Base-by-base conservation (phyloP, 2,329 filamentous ascomycete genomes). In the Ophiocordyceps sinensis region DNA sequence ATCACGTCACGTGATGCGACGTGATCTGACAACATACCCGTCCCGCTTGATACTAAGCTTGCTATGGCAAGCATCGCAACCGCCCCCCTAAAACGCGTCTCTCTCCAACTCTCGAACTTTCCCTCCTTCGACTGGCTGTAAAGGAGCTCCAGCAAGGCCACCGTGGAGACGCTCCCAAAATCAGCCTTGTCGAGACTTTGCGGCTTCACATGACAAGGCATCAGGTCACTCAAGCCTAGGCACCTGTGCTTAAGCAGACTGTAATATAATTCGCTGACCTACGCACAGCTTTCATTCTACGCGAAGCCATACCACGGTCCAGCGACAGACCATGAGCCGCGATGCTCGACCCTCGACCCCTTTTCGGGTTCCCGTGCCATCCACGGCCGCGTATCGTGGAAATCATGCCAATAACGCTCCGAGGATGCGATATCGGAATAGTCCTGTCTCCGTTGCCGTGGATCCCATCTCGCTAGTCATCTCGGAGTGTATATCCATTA, bases 401-500 rank as follows among this genome's bases (percentile, higher is more conserved):
- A 31, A 10, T 6, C 41, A 29, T 5, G 28, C 48, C 42, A 47
- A 41, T 39, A 58, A 63, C 28, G 49, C 55, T 26, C 67, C 61
- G 46, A 62, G 71, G 47, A 74, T 75, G 65, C 69, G 74, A 50
- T 77, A 77, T 52, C 66, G 73, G 52, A 76, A 68, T 52, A 70
- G 73, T 15, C 73, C 73, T 7, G 71, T 88, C 28, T 77, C 84
- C 29, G 85, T 94, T 47, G 85, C 88, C 36, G 82, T 94, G 50
- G 85, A 94, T 55, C 87, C 88, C 2, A 81, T 94, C 43, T 88
- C 87, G 38, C 70, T 98, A 53, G 87, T 98, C 49, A 94, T 94
- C 47, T 94, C 89, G 63, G 91, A 98, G 79, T 98, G 91, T 63
- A 96, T 96, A 58, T 89, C 88, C 37, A 89, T 98, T 65, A 96